phyloP scores from a whole-genome alignment of 1,284 basidiomycete genomes.

The Cutaneotrichosporon cutaneum region DNA sequence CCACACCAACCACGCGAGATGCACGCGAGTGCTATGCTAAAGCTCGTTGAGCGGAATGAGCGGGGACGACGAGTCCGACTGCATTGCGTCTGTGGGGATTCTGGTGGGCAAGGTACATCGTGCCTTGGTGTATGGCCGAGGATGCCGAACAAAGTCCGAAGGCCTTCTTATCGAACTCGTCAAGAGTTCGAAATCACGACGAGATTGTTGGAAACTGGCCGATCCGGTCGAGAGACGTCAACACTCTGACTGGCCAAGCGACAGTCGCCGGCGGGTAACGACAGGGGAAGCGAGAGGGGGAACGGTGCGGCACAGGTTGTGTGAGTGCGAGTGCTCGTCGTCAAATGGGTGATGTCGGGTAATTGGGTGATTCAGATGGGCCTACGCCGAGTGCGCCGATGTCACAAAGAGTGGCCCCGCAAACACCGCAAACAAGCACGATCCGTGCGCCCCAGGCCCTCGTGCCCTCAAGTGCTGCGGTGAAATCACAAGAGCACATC shows the following conservation, averaged over 20 bases:
- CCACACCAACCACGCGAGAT: background rate
- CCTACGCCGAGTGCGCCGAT: slow-evolving; percentile 12
- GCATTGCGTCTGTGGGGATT: too few species aligned
- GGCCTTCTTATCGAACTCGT: background rate
- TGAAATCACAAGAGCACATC: too few species aligned
- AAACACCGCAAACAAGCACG: background rate
- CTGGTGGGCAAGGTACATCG: background rate
- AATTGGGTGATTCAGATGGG: slow-evolving; percentile 5
- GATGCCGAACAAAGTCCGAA: slow-evolving; percentile 4
- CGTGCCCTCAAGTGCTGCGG: too few species aligned
- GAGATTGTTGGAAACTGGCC: slow-evolving; percentile 4
- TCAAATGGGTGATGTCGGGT: background rate
- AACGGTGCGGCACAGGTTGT: background rate
- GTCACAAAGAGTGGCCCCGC: slow-evolving; percentile 1
- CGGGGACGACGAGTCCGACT: background rate
- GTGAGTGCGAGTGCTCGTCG: too few species aligned
- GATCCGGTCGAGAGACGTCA: too few species aligned
- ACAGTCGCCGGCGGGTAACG: background rate
- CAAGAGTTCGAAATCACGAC: background rate
- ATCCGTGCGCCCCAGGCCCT: background rate
- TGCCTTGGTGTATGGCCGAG: background rate
- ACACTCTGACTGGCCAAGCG: background rate
- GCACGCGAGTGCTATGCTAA: too few species aligned
- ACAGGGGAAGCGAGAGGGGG: background rate
- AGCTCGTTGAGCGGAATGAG: background rate